Evolutionary conservation across 1,139 yeast genomes (phyloP), one percentile per base, ranked within the genome.

Genomic region (Geotrichum candidum): DNA sequence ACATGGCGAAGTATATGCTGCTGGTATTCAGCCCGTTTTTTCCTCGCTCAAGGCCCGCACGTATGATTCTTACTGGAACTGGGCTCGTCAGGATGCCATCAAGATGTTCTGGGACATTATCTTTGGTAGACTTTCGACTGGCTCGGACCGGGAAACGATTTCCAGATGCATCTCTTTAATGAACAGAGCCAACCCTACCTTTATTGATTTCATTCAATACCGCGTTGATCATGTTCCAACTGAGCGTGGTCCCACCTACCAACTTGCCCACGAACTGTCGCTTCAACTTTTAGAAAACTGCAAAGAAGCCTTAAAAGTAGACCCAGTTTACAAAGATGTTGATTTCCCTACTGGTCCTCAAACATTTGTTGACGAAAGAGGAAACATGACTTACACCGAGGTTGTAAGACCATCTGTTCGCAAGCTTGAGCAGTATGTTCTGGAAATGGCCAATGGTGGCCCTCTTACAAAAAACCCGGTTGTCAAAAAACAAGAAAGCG

Each of bases 41-140:
- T 89, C 96, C 52, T 82, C 95, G 65, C 83, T 88, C 78, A 94
- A 94, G 80, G 96, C 98, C 51, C 89, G 99, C 80, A 86, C 88
- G 61, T 94, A 94, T 76, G 98, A 94, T 77, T 91, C 98, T 33
- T 91, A 92, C 77, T 94, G 99, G 99, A 95, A 95, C 78, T 94
- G 99, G 99, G 97, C 98, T 55, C 89, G 97, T 78, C 99, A 94
- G 80, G 97, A 95, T 75, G 89, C 95, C 65, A 80, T 94, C 69
- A 86, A 92, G 59, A 88, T 94, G 91, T 94, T 90, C 80, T 94
- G 84, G 74, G 97, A 94, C 77, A 90, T 94, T 71, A 90, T 94
- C 71, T 95, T 94, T 76, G 99, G 99, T 73, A 87, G 89, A 68
- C 83, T 94, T 69, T 85, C 87, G 56, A 87, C 90, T 64, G 88